Evolutionary conservation across 164 flowering plant species (phyloP), one percentile per base, ranked within the genome.

Genomic region (Cinnamomum chago): DNA sequence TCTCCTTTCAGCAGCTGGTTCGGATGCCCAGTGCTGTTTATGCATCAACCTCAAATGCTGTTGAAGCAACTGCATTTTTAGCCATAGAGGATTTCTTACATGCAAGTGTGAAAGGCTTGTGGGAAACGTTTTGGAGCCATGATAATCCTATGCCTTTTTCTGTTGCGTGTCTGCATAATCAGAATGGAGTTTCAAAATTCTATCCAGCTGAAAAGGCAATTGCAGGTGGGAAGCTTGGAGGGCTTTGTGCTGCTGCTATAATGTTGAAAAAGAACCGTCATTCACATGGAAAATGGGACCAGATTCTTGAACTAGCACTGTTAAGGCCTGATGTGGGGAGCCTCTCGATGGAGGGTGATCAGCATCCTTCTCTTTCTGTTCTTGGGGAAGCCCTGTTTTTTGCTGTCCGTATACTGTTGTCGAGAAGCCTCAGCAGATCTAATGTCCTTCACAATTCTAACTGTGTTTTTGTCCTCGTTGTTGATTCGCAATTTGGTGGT

Each of bases 41-140:
- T 83, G 97, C 92, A 75, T 89, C 97, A 62, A 78, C 93, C 33
- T 91, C 97, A 65, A 88, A 88, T 76, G 83, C 87, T 73, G 87
- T 79, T 51, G 95, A 90, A 76, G 94, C 90, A 64, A 82, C 87
- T 77, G 89, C 95, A 2, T 90, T 84, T 86, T 93, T 92, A 80
- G 95, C 98, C 6, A 76, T 91, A 69, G 98, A 94, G 82, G 98
- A 94, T 84, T 94, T 94, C 81, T 78, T 94, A 62, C 92, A 92
- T 80, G 89, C 97, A 5, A 80, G 92, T 76, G 92, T 82, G 50
- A 91, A 88, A 78, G 90, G 97, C 73, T 85, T 94, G 84, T 94
- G 98, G 98, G 97, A 90, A 67, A 84, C 97, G 62, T 94, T 94
- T 84, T 94, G 98, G 98, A 85, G 87, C 73, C 84, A 86, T 66